phyloP scores from a whole-genome alignment of 1,284 basidiomycete species.

The Ustilago nuda region DNA sequence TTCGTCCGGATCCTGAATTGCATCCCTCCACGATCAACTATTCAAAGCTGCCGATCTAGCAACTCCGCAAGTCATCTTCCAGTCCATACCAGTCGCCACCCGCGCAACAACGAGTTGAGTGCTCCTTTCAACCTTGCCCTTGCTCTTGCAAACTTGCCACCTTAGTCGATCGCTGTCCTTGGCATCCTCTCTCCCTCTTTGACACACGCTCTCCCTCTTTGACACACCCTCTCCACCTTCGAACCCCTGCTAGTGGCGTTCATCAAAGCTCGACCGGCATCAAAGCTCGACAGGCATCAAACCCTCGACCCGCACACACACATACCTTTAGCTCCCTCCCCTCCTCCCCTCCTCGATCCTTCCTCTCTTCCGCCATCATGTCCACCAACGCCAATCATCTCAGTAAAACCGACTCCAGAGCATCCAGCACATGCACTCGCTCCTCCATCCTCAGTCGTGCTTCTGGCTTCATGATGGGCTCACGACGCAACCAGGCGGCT shows the following conservation, averaged over 20 bases:
- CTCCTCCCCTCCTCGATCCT: not conserved
- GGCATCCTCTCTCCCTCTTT: not conserved
- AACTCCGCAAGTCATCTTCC: conserved; percentile 11
- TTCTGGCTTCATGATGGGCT: conserved; percentile 43
- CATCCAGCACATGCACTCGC: conserved; percentile 40
- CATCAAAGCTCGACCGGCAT: not conserved
- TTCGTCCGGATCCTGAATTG: conserved; percentile 12
- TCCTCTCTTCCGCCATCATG: conserved; percentile 32
- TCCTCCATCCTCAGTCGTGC: conserved; percentile 44
- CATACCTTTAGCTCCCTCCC: not conserved
- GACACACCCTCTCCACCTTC: not conserved
- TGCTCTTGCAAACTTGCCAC: not conserved
- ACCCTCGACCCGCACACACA: not conserved
- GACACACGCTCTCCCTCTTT: not conserved
- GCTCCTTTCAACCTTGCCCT: not conserved
- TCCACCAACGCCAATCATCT: conserved; percentile 18
- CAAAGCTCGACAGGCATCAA: no score
- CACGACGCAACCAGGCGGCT: conserved; percentile 29
- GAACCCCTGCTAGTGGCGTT: not conserved
- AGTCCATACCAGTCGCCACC: not conserved
- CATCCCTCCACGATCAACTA: conserved; percentile 10
- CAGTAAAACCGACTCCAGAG: conserved; percentile 34
- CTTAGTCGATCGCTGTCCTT: conserved; percentile 4
- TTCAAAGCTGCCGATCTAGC: not conserved
- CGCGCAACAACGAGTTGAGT: conserved; percentile 2